These are phyloP conservation scores for Yamadazyma dendronema DNA, from an alignment of 1,139 yeast species.

Conservation along the genomic window DNA sequence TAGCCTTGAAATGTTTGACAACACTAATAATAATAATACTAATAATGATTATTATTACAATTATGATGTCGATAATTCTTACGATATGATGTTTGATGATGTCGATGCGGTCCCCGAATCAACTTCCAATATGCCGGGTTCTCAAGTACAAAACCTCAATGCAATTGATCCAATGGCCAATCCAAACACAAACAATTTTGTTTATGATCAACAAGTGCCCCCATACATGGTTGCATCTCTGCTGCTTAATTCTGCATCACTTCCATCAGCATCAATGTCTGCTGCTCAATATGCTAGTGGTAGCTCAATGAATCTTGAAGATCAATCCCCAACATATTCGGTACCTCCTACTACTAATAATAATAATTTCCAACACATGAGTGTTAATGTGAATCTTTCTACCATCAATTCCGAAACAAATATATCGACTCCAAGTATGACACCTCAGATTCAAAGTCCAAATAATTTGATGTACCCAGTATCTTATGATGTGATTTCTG, in stretches of 20 bases:
- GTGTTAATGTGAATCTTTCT: conserved; percentile 13
- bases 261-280: too few species aligned
- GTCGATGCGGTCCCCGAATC: conserved; percentile 3
- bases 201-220: background rate
- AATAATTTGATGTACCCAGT: conserved; percentile 10
- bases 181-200: background rate
- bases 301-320: background rate
- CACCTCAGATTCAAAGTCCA: conserved; percentile 17
- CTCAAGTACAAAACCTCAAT: background rate
- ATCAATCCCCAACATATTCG: background rate
- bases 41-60: conserved; percentile 11
- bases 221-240: background rate
- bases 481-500: conserved; percentile 11
- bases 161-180: background rate
- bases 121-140: background rate
- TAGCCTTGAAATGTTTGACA: conserved; percentile 15
- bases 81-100: conserved; percentile 11
- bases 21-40: conserved; percentile 11
- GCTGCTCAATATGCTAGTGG: background rate
- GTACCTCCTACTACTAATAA: background rate
- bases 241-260: too few species aligned
- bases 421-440: conserved; percentile 13
- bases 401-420: conserved; percentile 5
- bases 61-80: conserved; percentile 3
- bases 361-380: conserved; percentile 3